A percentile compares a stretch with the other conserved stretches of the same genome.
Conservation (phyloP, 805 yeast genomes). For the Clavispora santaluciae region DNA sequence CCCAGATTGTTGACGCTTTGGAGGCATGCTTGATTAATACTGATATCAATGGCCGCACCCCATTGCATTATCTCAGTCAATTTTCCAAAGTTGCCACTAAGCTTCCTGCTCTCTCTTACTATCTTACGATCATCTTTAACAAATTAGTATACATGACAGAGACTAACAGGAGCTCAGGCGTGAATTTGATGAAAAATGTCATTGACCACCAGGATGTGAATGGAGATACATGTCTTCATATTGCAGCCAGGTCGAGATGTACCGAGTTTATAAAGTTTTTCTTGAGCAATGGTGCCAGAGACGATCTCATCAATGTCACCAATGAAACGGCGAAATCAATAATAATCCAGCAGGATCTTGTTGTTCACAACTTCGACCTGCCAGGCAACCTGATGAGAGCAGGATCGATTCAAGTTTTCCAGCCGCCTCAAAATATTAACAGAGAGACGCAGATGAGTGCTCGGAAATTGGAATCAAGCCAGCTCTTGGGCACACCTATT, state of each 20-base stretch:
- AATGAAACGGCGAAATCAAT: constrained; percentile 42
- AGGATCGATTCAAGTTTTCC: not conserved
- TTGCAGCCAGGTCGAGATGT: constrained; percentile 68
- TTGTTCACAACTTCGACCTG: constrained; percentile 13
- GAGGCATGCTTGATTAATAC: constrained; percentile 73
- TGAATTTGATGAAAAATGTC: constrained; percentile 56
- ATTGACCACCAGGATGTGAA: constrained; percentile 72
- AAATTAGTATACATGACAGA: constrained; percentile 52
- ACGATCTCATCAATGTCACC: constrained; percentile 40
- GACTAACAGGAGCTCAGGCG: constrained; percentile 27
- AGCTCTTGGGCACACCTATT: constrained; percentile 13
- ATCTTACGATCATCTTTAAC: constrained; percentile 69
- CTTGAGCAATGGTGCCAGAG: constrained; percentile 78
- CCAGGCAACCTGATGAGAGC: not conserved
- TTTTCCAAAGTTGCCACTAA: constrained; percentile 63
- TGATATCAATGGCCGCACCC: constrained; percentile 69
- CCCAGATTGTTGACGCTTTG: constrained; percentile 69
- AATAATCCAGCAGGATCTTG: constrained; percentile 36
- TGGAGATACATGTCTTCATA: constrained; percentile 83
- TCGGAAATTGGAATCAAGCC: not conserved
- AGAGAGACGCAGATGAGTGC: not conserved
- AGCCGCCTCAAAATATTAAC: not conserved
- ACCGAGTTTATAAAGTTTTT: constrained; percentile 71
- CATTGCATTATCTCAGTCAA: constrained; percentile 79
- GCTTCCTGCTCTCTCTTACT: constrained; percentile 76